Evolutionary conservation across 306 rosid genomes (phyloP).

Genomic region (Inga leiocalycina): DNA sequence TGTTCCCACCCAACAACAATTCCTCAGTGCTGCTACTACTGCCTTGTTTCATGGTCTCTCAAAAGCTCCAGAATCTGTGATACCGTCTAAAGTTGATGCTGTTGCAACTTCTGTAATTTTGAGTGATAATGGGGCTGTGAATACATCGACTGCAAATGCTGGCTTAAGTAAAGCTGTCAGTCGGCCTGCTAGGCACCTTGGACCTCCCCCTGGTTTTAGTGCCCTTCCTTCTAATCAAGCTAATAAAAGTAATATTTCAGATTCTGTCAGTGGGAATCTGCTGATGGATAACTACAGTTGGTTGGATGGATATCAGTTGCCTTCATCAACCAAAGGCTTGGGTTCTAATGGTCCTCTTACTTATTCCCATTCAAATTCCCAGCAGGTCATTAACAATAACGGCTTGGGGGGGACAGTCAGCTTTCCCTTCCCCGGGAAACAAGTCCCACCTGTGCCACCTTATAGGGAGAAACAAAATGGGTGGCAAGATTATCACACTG

Average conservation of each 20-base stretch:
- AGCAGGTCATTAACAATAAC: constrained; percentile 46
- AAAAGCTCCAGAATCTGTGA: constrained; percentile 49
- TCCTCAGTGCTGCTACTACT: constrained; percentile 38
- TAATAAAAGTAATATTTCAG: constrained; percentile 54
- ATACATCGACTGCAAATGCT: constrained; percentile 43
- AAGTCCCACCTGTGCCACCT: constrained; percentile 57
- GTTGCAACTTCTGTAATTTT: constrained; percentile 47
- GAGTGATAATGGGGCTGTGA: constrained; percentile 39
- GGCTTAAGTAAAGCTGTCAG: constrained; percentile 61
- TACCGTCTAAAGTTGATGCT: constrained; percentile 51
- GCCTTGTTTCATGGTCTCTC: constrained; percentile 46
- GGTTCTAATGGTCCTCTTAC: constrained; percentile 44
- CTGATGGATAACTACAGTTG: constrained; percentile 89
- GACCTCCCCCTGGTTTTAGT: constrained; percentile 97
- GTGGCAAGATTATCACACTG: constrained; percentile 69
- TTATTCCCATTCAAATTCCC: constrained; percentile 49
- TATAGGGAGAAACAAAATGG: constrained; percentile 65
- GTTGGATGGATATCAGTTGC: constrained; percentile 97
- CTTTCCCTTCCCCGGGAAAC: constrained; percentile 93
- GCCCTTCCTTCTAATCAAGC: constrained; percentile 58
- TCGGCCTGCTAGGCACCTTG: constrained; percentile 87
- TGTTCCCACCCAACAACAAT: constrained; percentile 64
- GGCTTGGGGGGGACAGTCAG: constrained; percentile 54
- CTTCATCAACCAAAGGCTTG: constrained; percentile 56
- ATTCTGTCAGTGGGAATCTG: constrained; percentile 56